A percentile compares a stretch with the other conserved stretches of the same genome.
Evolutionary conservation across 345 rosid genomes (phyloP).

Genomic region (Anastatica hierochuntica): DNA sequence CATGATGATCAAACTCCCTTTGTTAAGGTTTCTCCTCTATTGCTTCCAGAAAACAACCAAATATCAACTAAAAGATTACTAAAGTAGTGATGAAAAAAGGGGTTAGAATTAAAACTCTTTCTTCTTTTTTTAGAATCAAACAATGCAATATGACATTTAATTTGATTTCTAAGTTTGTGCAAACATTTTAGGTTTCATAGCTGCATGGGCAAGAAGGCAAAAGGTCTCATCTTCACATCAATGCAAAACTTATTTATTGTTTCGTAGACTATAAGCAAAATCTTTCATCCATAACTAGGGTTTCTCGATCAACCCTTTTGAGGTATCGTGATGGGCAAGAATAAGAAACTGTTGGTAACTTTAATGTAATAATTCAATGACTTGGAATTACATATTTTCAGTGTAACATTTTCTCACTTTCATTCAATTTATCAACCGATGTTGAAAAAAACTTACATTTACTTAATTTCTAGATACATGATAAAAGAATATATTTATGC

Average conservation of each 20-base stretch:
- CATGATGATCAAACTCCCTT: too few relatives aligned
- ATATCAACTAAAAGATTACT: conserved; percentile 20
- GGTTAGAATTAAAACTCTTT: background rate
- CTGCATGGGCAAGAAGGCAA: conserved; percentile 12
- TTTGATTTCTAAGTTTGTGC: conserved; percentile 19
- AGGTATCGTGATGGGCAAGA: conserved; percentile 27
- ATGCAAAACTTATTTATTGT: conserved; percentile 9
- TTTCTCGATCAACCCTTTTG: conserved; percentile 11
- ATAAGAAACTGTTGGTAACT: background rate
- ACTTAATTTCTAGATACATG: background rate
- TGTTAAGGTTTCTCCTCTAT: conserved; percentile 31
- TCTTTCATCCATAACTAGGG: conserved; percentile 21
- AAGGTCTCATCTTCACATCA: conserved; percentile 20
- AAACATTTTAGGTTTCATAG: conserved; percentile 17
- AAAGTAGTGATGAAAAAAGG: too few relatives aligned
- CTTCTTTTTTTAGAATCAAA: background rate
- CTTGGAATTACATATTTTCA: conserved; percentile 11
- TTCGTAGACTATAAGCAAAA: conserved; percentile 14
- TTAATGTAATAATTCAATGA: too few relatives aligned
- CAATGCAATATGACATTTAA: too few relatives aligned
- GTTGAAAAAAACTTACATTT: background rate
- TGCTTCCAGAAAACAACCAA: conserved; percentile 24
- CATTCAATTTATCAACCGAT: conserved; percentile 18
- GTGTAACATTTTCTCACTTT: conserved; percentile 18
- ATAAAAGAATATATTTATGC: background rate